A percentile compares a stretch with the other conserved stretches of the same genome.
Evolutionary conservation across 2,329 filamentous ascomycete genomes (phyloP).

Genomic region (Ascocoryne sarcoides): DNA sequence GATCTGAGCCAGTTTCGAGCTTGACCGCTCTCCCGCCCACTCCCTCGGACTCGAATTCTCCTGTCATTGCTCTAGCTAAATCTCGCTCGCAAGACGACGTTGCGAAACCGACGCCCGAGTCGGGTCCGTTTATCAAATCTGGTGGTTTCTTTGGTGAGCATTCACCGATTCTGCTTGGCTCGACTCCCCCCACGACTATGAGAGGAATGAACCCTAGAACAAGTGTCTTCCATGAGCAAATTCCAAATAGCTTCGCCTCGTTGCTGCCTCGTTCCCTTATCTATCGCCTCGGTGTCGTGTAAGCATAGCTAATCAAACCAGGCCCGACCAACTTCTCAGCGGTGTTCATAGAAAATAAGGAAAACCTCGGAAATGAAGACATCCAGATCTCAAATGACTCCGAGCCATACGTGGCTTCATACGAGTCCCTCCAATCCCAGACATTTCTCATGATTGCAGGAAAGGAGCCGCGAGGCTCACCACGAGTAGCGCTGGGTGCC

Average conservation of each 20-base stretch:
- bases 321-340: constrained; percentile 28
- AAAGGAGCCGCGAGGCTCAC: constrained; percentile 14
- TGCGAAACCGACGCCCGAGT: constrained; percentile 10
- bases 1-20: neutral
- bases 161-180: too few relatives aligned
- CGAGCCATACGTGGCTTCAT: constrained; percentile 10
- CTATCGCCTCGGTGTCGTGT: too few relatives aligned
- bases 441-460: constrained; percentile 23
- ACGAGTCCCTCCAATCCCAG: constrained; percentile 21
- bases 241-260: too few relatives aligned
- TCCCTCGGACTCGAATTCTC: too few relatives aligned
- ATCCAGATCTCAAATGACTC: constrained; percentile 22
- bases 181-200: too few relatives aligned
- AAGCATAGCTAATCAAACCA: too few relatives aligned
- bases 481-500: constrained; percentile 20
- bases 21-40: too few relatives aligned
- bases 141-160: constrained; percentile 13
- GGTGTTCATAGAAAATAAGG: constrained; percentile 24
- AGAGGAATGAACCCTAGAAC: too few relatives aligned
- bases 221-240: too few relatives aligned
- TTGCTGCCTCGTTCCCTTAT: too few relatives aligned
- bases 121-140: constrained; percentile 14
- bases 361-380: constrained; percentile 19
- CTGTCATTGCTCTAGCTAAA: too few relatives aligned
- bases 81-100: neutral